These are phyloP conservation scores for Stagonosporopsis cucurbitacearum DNA, from an alignment of 2,329 filamentous ascomycete genomes.

Conservation along the genomic window DNA sequence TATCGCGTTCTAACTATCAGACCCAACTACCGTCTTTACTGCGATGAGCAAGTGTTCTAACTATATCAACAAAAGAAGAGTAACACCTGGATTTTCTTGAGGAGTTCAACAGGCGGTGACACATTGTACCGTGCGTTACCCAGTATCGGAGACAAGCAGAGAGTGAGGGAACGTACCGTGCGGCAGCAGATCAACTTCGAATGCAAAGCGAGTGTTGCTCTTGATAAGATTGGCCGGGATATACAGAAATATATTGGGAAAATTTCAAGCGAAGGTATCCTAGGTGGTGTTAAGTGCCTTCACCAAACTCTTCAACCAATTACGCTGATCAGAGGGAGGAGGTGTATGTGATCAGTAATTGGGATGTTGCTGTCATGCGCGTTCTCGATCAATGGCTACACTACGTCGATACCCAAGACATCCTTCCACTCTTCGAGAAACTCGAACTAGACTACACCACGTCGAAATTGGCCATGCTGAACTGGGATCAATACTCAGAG, in stretches of 20 bases:
- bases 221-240: slow-evolving; percentile 50
- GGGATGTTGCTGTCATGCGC: slow-evolving; percentile 47
- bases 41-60: slow-evolving; percentile 40
- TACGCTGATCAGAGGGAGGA: slow-evolving; percentile 38
- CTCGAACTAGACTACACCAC: slow-evolving; percentile 43
- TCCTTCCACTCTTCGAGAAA: slow-evolving; percentile 47
- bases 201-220: slow-evolving; percentile 45
- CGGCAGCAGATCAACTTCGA: slow-evolving; percentile 40
- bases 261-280: slow-evolving; percentile 47
- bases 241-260: slow-evolving; percentile 49
- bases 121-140: slow-evolving; percentile 35
- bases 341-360: slow-evolving; percentile 54
- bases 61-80: slow-evolving; percentile 46
- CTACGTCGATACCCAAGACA: slow-evolving; percentile 49
- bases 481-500: slow-evolving; percentile 29
- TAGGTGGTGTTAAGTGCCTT: slow-evolving; percentile 47
- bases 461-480: slow-evolving; percentile 35
- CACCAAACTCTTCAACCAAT: neutral
- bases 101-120: slow-evolving; percentile 41
- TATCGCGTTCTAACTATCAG: slow-evolving; percentile 49
- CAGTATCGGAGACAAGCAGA: slow-evolving; percentile 29
- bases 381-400: slow-evolving; percentile 52
- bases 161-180: slow-evolving; percentile 34
- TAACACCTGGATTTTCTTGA: slow-evolving; percentile 51
- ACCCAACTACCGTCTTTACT: slow-evolving; percentile 48